These are phyloP conservation scores for Clitopilus passeckerianus DNA, from an alignment of 768 basidiomycete species.

Conservation along the genomic window DNA sequence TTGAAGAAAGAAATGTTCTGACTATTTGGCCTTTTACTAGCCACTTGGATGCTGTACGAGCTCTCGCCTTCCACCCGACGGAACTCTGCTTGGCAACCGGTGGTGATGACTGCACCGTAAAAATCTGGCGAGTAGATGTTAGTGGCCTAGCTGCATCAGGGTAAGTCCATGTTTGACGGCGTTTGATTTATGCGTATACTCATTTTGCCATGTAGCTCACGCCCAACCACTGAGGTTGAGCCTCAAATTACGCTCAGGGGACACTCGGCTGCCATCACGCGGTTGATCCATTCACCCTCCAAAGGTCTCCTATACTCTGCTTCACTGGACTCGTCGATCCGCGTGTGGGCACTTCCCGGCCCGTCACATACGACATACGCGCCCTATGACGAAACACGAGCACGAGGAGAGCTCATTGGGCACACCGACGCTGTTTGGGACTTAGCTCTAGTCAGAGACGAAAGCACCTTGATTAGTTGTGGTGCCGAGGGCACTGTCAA, in stretches of 20 bases:
- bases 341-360: slow-evolving; percentile 82
- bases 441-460: slow-evolving; percentile 77
- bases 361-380: slow-evolving; percentile 85
- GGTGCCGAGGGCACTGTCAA: slow-evolving; percentile 91
- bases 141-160: slow-evolving; percentile 66
- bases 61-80: slow-evolving; percentile 84
- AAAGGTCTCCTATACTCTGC: slow-evolving; percentile 83
- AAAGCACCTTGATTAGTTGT: slow-evolving; percentile 82
- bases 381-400: slow-evolving; percentile 77
- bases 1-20: slow-evolving; percentile 12
- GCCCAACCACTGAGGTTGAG: slow-evolving; percentile 81
- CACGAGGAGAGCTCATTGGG: slow-evolving; percentile 78
- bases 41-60: slow-evolving; percentile 90
- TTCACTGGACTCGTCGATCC: slow-evolving; percentile 89
- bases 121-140: slow-evolving; percentile 91
- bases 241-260: slow-evolving; percentile 92
- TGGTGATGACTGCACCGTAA: slow-evolving; percentile 93
- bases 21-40: slow-evolving; percentile 29
- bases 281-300: slow-evolving; percentile 73
- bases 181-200: slow-evolving; percentile 10
- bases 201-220: slow-evolving; percentile 36
- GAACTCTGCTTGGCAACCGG: slow-evolving; percentile 87
- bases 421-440: slow-evolving; percentile 98
- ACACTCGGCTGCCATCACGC: slow-evolving; percentile 88
- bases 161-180: slow-evolving; percentile 43